Evolutionary conservation across 169 alveolate species (phyloP), one percentile per base, ranked within the genome.

Genomic region (Cyclospora cayetanensis): DNA sequence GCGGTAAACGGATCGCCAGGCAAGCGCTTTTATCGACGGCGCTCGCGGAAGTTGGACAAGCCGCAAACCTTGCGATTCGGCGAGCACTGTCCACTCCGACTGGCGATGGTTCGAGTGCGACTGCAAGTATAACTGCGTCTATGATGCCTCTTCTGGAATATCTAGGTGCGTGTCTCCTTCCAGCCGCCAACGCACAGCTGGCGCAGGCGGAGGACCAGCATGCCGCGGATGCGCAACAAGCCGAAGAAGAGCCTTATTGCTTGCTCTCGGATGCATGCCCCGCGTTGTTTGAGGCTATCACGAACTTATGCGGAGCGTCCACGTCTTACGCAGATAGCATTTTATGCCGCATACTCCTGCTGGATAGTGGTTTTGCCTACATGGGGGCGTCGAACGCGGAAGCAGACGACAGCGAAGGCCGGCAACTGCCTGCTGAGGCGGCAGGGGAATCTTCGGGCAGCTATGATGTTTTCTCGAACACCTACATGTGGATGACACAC

Each of bases 251-350:
- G 52, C 27, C 53, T 7, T 29, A 22, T 27, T 79, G 72, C 37
- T 72, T 68, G 52, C 74, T 79, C 37, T 79, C 89, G 22, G 89
- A 79, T 68, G 34, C 9, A 12, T 79, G 89, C 74, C 89, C 89
- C 12, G 89, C 46, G 4, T 15, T 79, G n/a, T 79, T 79, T 20
- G 89, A 79, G 68, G 89, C 89, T 1, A 31, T 79, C 72, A 50
- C 34, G 25, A 39, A 46, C 52, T 63, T 79, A 41, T 79, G 25
- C 34, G 89, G 89, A 35, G 89, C 53, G 29, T 79, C 89, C 52
- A 79, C 89, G 50, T 79, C 89, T n/a, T 63, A 50, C 9, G 89
- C 46, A 29, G 89, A 79, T 72, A 25, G n/a, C 52, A 50, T 50
- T 27, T 22, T 79, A 3, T 12, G 89, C 74, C 89, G 34, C 3